A percentile compares a stretch with the other conserved stretches of the same genome.
phyloP scores from a whole-genome alignment of 768 basidiomycete genomes.

The Phaeotremella fagi region DNA sequence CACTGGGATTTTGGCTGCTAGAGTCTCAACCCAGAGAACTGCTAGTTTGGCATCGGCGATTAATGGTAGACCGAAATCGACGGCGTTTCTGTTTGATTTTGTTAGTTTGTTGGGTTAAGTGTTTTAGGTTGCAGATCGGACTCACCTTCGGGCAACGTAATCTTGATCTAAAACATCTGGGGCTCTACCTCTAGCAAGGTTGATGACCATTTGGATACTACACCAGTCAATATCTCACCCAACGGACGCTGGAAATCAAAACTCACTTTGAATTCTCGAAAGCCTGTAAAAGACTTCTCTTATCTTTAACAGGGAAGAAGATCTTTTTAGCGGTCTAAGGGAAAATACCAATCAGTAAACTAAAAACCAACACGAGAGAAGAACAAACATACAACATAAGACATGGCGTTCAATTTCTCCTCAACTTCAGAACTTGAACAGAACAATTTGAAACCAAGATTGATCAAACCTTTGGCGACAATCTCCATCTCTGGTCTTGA shows the following conservation, averaged over 20 bases:
- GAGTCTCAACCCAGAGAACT: constrained; percentile 80
- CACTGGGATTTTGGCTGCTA: constrained; percentile 75
- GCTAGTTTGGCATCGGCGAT: constrained; percentile 87
- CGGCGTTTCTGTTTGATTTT: constrained; percentile 61
- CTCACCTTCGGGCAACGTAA: constrained; percentile 76
- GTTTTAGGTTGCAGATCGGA: constrained; percentile 28
- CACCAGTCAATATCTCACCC: constrained; percentile 50
- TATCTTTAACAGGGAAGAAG: constrained; percentile 93
- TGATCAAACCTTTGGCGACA: constrained; percentile 71
- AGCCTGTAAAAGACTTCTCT: constrained; percentile 87
- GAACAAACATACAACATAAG: constrained; percentile 26
- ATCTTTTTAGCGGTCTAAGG: constrained; percentile 62
- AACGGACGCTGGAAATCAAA: constrained; percentile 51
- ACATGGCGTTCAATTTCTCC: constrained; percentile 26
- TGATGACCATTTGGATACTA: constrained; percentile 91
- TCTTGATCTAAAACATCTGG: constrained; percentile 78
- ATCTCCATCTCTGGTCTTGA: constrained; percentile 77
- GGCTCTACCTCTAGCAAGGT: constrained; percentile 77
- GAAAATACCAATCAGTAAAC: no score
- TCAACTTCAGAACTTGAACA: background rate
- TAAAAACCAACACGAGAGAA: no score
- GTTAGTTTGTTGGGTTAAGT: background rate
- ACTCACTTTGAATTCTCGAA: constrained; percentile 47
- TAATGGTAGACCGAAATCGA: constrained; percentile 77
- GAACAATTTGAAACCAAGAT: constrained; percentile 84